phyloP scores from a whole-genome alignment of 1,284 basidiomycete species.

The Sporisorium iseilematis-ciliati region DNA sequence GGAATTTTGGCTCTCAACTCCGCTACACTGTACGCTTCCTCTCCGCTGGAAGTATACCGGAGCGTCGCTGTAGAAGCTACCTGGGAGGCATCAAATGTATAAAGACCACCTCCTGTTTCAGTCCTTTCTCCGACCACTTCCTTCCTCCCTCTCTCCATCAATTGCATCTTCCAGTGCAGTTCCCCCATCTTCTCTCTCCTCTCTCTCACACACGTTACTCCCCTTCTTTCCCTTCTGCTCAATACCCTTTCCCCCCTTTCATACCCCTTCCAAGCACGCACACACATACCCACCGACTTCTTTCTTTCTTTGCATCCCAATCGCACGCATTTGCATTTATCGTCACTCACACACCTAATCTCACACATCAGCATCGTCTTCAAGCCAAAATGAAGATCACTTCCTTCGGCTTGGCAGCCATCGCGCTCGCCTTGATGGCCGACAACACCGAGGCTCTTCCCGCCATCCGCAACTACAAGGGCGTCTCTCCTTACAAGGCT shows the following conservation, averaged over 20 bases:
- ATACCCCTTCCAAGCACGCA: constrained; percentile 4
- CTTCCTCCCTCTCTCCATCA: constrained; percentile 36
- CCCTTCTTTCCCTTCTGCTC: background rate
- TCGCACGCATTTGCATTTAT: background rate
- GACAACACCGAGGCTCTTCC: constrained; percentile 48
- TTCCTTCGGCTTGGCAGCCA: constrained; percentile 45
- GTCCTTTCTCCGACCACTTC: constrained; percentile 17
- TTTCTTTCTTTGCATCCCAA: constrained; percentile 5
- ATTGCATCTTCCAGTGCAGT: constrained; percentile 38
- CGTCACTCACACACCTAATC: background rate
- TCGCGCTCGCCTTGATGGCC: constrained; percentile 47
- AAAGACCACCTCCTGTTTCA: constrained; percentile 21
- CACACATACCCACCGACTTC: constrained; percentile 6
- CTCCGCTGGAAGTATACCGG: background rate
- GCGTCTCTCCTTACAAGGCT: constrained; percentile 46
- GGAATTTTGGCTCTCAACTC: constrained; percentile 16
- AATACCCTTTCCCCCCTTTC: background rate
- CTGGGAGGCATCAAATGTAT: constrained; percentile 12
- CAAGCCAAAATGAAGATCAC: constrained; percentile 44
- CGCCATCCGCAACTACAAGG: constrained; percentile 45
- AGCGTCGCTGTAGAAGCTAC: constrained; percentile 11
- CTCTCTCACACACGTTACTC: constrained; percentile 5
- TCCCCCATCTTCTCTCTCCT: constrained; percentile 13
- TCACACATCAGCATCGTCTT: background rate
- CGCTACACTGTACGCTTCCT: constrained; percentile 14